A percentile compares a stretch with the other conserved stretches of the same genome.
Evolutionary conservation across 345 rosid genomes (phyloP).

Genomic region (Geranium brycei): DNA sequence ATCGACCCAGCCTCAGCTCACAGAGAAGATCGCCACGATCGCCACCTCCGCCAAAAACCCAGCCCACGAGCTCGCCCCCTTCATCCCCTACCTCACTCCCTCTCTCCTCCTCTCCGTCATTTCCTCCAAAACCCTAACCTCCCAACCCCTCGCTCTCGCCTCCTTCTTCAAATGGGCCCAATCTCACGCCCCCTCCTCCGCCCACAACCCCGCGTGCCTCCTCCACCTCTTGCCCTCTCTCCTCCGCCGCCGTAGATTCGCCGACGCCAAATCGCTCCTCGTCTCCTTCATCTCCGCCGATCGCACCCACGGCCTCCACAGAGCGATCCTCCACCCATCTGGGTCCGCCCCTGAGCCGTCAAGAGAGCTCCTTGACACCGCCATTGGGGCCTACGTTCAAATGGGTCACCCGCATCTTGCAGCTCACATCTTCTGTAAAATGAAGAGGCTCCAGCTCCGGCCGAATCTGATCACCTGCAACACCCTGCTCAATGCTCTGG

Average conservation of each 20-base stretch:
- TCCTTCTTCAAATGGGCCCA: constrained; percentile 43
- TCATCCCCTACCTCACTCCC: too few species aligned
- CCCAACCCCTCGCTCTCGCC: constrained; percentile 14
- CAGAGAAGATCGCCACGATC: too few species aligned
- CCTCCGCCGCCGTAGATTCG: constrained; percentile 38
- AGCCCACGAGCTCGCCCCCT: too few species aligned
- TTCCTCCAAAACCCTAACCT: too few species aligned
- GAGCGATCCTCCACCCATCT: constrained; percentile 30
- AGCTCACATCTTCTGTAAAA: constrained; percentile 45
- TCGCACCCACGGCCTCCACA: constrained; percentile 31
- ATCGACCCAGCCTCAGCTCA: too few species aligned
- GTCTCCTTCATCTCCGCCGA: constrained; percentile 47
- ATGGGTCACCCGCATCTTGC: constrained; percentile 56
- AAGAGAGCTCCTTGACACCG: constrained; percentile 42
- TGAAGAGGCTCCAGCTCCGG: constrained; percentile 38
- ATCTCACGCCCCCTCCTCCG: constrained; percentile 26
- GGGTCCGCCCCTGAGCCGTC: constrained; percentile 16
- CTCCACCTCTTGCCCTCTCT: constrained; percentile 49
- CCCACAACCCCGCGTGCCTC: constrained; percentile 37
- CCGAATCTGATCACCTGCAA: constrained; percentile 67
- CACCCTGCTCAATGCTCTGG: constrained; percentile 48
- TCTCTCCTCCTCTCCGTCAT: too few species aligned
- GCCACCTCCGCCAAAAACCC: too few species aligned
- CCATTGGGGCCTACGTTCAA: constrained; percentile 47
- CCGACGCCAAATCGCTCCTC: constrained; percentile 55